Conservation (phyloP, 2,329 filamentous ascomycete species). For the Helminthosporium solani region DNA sequence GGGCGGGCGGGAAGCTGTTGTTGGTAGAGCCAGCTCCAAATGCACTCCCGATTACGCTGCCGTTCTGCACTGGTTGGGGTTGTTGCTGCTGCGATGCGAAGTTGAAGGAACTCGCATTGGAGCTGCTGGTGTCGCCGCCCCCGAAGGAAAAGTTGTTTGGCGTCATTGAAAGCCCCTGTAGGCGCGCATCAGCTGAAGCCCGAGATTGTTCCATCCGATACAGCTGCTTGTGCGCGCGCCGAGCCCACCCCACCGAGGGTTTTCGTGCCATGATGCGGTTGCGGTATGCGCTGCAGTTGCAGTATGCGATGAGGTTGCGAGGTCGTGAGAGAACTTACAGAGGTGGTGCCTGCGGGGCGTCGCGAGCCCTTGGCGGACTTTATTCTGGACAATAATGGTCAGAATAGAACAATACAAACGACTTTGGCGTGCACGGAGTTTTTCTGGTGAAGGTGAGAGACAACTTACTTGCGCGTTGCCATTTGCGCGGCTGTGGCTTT, state of each 20-base stretch:
- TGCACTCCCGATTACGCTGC: background rate
- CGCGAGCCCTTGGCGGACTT: conserved; percentile 11
- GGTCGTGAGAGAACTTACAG: conserved; percentile 26
- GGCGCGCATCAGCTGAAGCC: conserved; percentile 19
- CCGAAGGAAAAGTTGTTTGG: conserved; percentile 25
- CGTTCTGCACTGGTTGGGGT: background rate
- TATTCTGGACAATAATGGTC: conserved; percentile 3
- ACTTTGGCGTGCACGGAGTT: background rate
- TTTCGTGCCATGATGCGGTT: conserved; percentile 7
- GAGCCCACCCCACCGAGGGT: background rate
- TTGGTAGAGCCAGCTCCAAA: conserved; percentile 21
- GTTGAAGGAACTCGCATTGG: conserved; percentile 7
- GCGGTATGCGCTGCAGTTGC: too few species aligned
- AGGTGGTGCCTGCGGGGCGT: conserved; percentile 20
- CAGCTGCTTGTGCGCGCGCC: conserved; percentile 9
- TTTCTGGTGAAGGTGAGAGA: conserved; percentile 1
- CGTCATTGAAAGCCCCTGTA: conserved; percentile 14
- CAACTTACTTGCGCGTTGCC: conserved; percentile 57
- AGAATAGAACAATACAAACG: conserved; percentile 10
- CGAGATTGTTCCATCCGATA: conserved; percentile 2
- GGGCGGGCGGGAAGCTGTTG: conserved; percentile 34
- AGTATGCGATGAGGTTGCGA: conserved; percentile 3
- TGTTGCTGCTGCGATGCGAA: conserved; percentile 5
- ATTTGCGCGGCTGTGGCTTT: conserved; percentile 57
- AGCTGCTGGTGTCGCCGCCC: conserved; percentile 15